Percentiles rank a stretch among this genome's conserved stretches.
Evolutionary conservation across 192 early-diverging fungal genomes (phyloP).

Genomic region (Ambispora gerdemannii): DNA sequence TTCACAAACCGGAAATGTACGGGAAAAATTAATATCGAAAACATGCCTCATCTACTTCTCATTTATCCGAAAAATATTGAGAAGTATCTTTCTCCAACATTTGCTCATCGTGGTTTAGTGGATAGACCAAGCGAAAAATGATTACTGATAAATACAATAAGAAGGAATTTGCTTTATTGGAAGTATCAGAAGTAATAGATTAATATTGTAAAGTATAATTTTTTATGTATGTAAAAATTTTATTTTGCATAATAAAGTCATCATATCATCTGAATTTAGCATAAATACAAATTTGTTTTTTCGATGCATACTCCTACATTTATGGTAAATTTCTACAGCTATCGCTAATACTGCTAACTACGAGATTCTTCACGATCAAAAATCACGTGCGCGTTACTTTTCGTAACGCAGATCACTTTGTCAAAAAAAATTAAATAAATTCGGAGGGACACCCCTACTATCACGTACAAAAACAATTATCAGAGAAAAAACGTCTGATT

Average conservation of each 20-base stretch:
- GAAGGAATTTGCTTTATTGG: neutral
- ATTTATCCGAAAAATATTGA: constrained; percentile 23
- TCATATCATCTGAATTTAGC: neutral
- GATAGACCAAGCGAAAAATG: constrained; percentile 12
- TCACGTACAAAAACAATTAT: no score
- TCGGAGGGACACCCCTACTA: no score
- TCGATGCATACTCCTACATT: neutral
- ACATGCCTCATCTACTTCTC: constrained; percentile 17
- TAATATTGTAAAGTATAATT: neutral
- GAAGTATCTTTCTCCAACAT: constrained; percentile 1
- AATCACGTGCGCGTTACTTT: constrained; percentile 1
- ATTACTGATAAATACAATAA: neutral
- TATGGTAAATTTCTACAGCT: neutral
- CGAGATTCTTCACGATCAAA: constrained; percentile 5
- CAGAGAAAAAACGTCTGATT: no score
- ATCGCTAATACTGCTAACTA: neutral
- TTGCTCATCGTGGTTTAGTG: constrained; percentile 20
- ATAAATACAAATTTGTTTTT: neutral
- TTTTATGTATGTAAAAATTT: neutral
- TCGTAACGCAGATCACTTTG: neutral
- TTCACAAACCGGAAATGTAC: constrained; percentile 15
- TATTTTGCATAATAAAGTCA: neutral
- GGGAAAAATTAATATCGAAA: constrained; percentile 11
- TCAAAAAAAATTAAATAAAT: no score
- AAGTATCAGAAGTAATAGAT: constrained; percentile 2